These are phyloP conservation scores for Trifolium pratense DNA, from an alignment of 306 rosid genomes.

Conservation along the genomic window DNA sequence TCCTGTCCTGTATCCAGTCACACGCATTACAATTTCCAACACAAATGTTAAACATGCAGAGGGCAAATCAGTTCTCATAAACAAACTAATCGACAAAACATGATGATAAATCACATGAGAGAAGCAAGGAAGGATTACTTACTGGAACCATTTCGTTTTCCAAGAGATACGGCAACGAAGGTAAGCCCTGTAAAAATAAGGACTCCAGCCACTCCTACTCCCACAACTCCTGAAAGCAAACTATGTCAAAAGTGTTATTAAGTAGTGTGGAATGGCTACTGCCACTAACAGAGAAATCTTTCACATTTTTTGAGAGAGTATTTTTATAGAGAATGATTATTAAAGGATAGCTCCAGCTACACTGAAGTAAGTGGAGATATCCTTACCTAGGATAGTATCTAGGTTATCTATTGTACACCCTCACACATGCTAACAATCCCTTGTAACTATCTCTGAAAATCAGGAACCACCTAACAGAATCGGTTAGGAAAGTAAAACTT, in stretches of 20 bases:
- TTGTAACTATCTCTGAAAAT: too few species aligned
- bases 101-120: slow-evolving; percentile 6
- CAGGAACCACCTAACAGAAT: too few species aligned
- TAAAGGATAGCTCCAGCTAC: too few species aligned
- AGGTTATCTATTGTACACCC: too few species aligned
- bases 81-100: not conserved
- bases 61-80: slow-evolving; percentile 31
- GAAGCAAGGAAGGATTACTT: slow-evolving; percentile 45
- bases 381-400: too few species aligned
- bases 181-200: slow-evolving; percentile 73
- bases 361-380: too few species aligned
- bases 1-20: slow-evolving; percentile 55
- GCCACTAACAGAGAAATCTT: too few species aligned
- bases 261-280: too few species aligned
- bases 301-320: too few species aligned
- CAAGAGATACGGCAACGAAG: slow-evolving; percentile 67
- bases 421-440: too few species aligned
- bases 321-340: too few species aligned
- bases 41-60: slow-evolving; percentile 21
- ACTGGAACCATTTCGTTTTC: slow-evolving; percentile 62
- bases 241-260: slow-evolving; percentile 66
- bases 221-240: slow-evolving; percentile 84
- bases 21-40: slow-evolving; percentile 23
- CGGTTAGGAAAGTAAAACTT: too few species aligned
- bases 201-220: slow-evolving; percentile 85